Evolutionary conservation across 331 rosid species (phyloP), one percentile per base, ranked within the genome.

Genomic region (Pyracantha coccinea): DNA sequence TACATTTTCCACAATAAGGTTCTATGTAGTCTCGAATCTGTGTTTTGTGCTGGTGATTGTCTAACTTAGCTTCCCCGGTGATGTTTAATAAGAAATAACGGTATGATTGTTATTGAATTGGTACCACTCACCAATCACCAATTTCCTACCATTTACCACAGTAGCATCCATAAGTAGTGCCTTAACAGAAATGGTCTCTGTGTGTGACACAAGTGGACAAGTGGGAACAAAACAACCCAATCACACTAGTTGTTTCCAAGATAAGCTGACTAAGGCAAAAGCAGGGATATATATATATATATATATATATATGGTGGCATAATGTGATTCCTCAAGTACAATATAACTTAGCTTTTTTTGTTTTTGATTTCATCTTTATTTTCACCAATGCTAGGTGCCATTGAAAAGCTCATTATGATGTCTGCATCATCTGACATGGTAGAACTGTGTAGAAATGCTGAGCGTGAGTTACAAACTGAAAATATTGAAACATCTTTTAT

Each of bases 401-500:
- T 91, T 27, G 90, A 89, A 80, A 91, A 90, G 82, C 90, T 91
- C 55, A 75, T 88, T 54, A 86, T 88, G 86, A 87, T 93, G 97
- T 97, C 92, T 76, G 58, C 92, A 20, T 93, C 98, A 55, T 50
- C 65, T 85, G 98, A 87, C 66, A 93, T 93, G 98, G 69, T 93
- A 58, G 87, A 86, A 61, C 31, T 69, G 27, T 93, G 98, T 83
- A 79, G 82, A 84, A 85, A 81, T 62, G 81, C 87, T 71, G 73
- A 72, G 69, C 71, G 31, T 33, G 81, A 64, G 1, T 71, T 83
- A 13, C 75, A 28, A 21, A 61, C 53, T 75, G 75, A 84, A 77
- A 66, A 67, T 35, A 71, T 86, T 35, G 88, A 93, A 75, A 85
- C 93, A 4, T 69, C 90, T 16, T 93, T 78, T 77, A 27, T 91